These are phyloP conservation scores for Sporodiniella umbellata DNA, from an alignment of 371 early-diverging fungal genomes.

Conservation along the genomic window DNA sequence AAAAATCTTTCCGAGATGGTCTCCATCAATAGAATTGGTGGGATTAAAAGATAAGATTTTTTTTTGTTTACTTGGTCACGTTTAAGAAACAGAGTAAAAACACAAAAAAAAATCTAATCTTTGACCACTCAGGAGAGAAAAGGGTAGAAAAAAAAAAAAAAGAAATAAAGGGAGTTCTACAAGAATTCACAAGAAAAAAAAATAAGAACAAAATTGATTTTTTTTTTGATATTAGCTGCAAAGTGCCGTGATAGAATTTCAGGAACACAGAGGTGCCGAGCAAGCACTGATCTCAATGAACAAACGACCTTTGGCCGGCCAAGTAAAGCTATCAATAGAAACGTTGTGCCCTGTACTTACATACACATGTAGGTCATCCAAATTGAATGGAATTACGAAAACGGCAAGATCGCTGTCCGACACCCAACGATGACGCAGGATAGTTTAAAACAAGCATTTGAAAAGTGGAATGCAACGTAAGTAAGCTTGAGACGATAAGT, in stretches of 20 bases:
- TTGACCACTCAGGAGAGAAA: not conserved
- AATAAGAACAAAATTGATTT: not conserved
- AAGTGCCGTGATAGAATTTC: constrained; percentile 81
- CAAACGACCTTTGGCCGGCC: constrained; percentile 57
- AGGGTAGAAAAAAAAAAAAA: too few species aligned
- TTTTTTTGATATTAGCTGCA: constrained; percentile 44
- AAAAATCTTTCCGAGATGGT: too few species aligned
- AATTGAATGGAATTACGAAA: constrained; percentile 19
- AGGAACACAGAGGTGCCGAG: constrained; percentile 68
- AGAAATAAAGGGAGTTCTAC: too few species aligned
- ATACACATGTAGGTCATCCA: constrained; percentile 18
- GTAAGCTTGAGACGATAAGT: constrained; percentile 17
- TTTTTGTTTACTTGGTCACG: too few species aligned
- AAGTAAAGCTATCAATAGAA: constrained; percentile 26
- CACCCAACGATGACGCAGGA: too few species aligned
- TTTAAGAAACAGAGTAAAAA: too few species aligned
- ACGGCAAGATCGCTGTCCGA: constrained; percentile 45
- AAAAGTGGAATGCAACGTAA: constrained; percentile 80
- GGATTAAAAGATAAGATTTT: constrained; percentile 1
- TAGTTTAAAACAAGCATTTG: too few species aligned
- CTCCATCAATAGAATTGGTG: constrained; percentile 1
- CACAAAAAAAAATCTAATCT: constrained; percentile 3
- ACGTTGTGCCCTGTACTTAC: not conserved
- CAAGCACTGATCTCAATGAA: constrained; percentile 72
- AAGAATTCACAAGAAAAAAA: too few species aligned